Evolutionary conservation across 805 yeast genomes (phyloP).

Genomic region (Wickerhamiella nectarea): DNA sequence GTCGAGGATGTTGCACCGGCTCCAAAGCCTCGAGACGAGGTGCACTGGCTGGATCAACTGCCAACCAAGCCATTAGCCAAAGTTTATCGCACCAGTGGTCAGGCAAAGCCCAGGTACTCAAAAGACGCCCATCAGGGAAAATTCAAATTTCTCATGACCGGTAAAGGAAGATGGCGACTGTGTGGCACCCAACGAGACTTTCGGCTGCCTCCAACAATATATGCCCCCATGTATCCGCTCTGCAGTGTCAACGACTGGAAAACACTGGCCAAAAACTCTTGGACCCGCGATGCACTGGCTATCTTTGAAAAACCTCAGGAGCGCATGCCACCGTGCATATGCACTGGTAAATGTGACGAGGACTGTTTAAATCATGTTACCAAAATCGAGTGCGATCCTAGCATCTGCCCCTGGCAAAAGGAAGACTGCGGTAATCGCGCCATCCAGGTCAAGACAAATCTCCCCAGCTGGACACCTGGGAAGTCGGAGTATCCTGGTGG

Average conservation of each 20-base stretch:
- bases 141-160: not conserved
- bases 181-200: constrained; percentile 15
- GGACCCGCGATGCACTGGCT: constrained; percentile 5
- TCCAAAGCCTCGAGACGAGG: no score
- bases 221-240: constrained; percentile 24
- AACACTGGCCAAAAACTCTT: constrained; percentile 15
- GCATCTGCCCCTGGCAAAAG: constrained; percentile 24
- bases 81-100: not conserved
- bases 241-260: constrained; percentile 24
- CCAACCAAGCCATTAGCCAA: not conserved
- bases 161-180: not conserved
- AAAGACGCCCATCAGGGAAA: not conserved
- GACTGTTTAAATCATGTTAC: constrained; percentile 26
- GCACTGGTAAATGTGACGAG: constrained; percentile 25
- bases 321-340: constrained; percentile 16
- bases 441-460: constrained; percentile 21
- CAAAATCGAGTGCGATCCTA: constrained; percentile 27
- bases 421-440: constrained; percentile 30
- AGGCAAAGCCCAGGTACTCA: not conserved
- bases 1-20: no score
- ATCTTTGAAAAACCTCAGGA: constrained; percentile 2
- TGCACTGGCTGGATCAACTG: not conserved
- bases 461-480: not conserved
- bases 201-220: constrained; percentile 27
- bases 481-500: constrained; percentile 1